These are phyloP conservation scores for Trichosporon sp. DNA, from an alignment of 1,284 basidiomycete species.

Conservation along the genomic window DNA sequence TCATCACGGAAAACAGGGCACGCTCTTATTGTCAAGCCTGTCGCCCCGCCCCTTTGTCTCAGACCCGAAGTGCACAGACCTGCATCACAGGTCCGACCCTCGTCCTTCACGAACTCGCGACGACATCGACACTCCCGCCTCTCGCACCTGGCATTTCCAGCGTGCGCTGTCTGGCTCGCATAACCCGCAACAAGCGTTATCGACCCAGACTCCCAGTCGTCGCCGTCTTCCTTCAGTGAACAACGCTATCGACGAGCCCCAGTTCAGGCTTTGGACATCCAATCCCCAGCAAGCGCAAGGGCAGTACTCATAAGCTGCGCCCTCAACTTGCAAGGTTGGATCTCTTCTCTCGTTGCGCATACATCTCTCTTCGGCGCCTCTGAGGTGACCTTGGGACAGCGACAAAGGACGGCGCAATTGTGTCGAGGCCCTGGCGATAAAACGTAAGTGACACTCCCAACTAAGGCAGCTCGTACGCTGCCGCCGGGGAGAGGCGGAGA, in stretches of 20 bases:
- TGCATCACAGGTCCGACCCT: neutral
- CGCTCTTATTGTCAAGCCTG: neutral
- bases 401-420: conserved; percentile 15
- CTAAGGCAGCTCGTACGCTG: too few species aligned
- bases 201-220: neutral
- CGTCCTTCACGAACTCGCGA: neutral
- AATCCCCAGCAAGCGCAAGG: neutral
- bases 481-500: too few species aligned
- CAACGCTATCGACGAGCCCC: neutral
- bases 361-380: neutral
- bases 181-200: neutral
- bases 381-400: conserved; percentile 7
- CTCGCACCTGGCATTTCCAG: neutral
- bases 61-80: neutral
- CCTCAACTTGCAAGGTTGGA: neutral
- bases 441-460: conserved; percentile 16
- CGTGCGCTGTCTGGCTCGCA: neutral
- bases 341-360: neutral
- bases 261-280: neutral
- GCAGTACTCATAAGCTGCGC: neutral
- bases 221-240: neutral
- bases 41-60: neutral
- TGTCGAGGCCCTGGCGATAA: conserved; percentile 22
- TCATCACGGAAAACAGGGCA: neutral
- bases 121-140: neutral